Conservation (phyloP, 257 asterid genomes). For the Salvia miltiorrhiza region DNA sequence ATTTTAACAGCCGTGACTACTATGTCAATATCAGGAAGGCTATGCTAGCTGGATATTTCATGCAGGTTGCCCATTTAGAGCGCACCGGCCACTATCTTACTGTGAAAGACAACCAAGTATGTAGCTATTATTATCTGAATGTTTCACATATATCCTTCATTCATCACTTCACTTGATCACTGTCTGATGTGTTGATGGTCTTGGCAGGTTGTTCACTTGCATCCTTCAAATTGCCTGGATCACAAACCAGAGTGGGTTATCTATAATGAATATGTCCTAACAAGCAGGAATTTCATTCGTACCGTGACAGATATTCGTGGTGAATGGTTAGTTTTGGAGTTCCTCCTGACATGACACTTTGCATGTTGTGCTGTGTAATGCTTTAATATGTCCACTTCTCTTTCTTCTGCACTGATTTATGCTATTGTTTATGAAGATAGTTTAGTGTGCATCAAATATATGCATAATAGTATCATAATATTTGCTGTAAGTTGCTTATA, state of each 20-base stretch:
- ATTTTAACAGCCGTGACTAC: conserved; percentile 94
- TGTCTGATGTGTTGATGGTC: background rate
- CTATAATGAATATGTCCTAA: conserved; percentile 82
- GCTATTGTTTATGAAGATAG: background rate
- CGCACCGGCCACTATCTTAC: conserved; percentile 89
- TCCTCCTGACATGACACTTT: background rate
- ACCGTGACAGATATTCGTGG: conserved; percentile 94
- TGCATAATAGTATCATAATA: background rate
- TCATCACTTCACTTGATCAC: conserved; percentile 9
- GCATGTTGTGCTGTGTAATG: background rate
- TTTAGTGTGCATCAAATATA: background rate
- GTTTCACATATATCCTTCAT: background rate
- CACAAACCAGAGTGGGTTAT: conserved; percentile 99
- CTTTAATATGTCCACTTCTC: background rate
- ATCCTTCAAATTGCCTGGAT: conserved; percentile 93
- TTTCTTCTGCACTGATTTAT: background rate
- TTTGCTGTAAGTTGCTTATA: too few species aligned
- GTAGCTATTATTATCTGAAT: background rate
- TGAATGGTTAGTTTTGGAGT: conserved; percentile 62
- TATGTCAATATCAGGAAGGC: conserved; percentile 93
- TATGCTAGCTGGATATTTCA: conserved; percentile 98
- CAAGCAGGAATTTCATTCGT: conserved; percentile 92
- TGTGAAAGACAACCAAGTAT: conserved; percentile 92
- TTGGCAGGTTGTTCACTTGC: conserved; percentile 80
- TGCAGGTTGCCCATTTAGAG: conserved; percentile 99